phyloP scores from a whole-genome alignment of 2,329 filamentous ascomycete genomes.

The Claviceps monticola region DNA sequence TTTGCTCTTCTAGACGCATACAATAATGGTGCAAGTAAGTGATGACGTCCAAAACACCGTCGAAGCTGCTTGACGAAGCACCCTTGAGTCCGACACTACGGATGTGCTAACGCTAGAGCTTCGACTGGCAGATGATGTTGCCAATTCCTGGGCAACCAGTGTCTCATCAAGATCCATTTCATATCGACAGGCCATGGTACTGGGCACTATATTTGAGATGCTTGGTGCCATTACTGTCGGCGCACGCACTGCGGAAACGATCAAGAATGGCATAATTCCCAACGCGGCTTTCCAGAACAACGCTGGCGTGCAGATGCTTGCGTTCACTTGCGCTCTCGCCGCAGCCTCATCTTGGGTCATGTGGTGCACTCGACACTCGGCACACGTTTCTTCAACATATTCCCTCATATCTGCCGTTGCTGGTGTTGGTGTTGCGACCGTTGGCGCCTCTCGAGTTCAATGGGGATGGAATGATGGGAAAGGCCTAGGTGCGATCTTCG shows the following conservation, averaged over 20 bases:
- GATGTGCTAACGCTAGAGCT: too few relatives aligned
- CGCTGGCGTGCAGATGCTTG: constrained; percentile 53
- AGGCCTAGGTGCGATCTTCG: constrained; percentile 59
- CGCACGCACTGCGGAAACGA: constrained; percentile 55
- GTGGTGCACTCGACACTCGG: constrained; percentile 61
- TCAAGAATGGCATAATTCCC: constrained; percentile 64
- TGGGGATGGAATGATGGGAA: constrained; percentile 59
- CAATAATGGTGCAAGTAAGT: constrained; percentile 68
- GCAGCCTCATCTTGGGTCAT: constrained; percentile 59
- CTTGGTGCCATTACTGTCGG: constrained; percentile 51
- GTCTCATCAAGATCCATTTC: constrained; percentile 64
- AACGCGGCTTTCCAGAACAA: constrained; percentile 40
- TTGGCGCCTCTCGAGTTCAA: constrained; percentile 44
- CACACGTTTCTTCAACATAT: constrained; percentile 58
- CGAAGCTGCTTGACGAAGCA: too few relatives aligned
- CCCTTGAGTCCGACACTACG: too few relatives aligned
- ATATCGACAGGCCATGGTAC: constrained; percentile 52
- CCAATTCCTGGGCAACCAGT: constrained; percentile 69
- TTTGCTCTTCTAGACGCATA: constrained; percentile 65
- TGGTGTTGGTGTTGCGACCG: constrained; percentile 52
- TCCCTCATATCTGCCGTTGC: constrained; percentile 53
- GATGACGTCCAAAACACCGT: too few relatives aligned
- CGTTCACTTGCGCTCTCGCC: constrained; percentile 47
- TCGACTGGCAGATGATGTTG: constrained; percentile 55
- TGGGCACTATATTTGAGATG: constrained; percentile 53